A percentile compares a stretch with the other conserved stretches of the same genome.
phyloP scores from a whole-genome alignment of 73 alveolate species.

The Paramecium tetraurelia region DNA sequence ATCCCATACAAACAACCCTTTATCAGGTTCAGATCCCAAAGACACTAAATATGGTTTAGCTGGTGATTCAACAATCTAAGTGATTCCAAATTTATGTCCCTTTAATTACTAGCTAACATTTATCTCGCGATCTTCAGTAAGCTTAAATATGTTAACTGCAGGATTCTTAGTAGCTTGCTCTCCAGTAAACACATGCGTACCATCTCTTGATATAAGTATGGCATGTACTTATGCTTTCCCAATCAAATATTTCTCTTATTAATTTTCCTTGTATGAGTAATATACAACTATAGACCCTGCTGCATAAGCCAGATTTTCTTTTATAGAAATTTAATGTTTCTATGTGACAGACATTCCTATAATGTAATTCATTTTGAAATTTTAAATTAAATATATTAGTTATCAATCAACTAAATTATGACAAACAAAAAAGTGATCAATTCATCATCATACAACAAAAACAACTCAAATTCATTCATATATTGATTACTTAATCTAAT shows the following conservation, averaged over 20 bases:
- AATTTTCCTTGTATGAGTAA: slow-evolving; percentile 34
- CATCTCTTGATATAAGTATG: background rate
- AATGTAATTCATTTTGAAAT: slow-evolving; percentile 24
- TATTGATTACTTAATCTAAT: too few relatives aligned
- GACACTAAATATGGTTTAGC: slow-evolving; percentile 82
- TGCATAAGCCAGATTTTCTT: slow-evolving; percentile 41
- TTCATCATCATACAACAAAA: too few relatives aligned
- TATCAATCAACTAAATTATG: background rate
- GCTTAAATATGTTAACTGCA: background rate
- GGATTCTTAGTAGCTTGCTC: slow-evolving; percentile 44
- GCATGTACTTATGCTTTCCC: slow-evolving; percentile 52
- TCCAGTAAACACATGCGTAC: slow-evolving; percentile 20
- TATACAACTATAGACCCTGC: slow-evolving; percentile 38
- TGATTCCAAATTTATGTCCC: slow-evolving; percentile 94
- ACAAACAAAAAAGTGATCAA: background rate
- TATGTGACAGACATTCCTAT: slow-evolving; percentile 24
- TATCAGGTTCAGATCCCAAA: slow-evolving; percentile 93
- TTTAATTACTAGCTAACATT: slow-evolving; percentile 56
- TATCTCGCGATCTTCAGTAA: background rate
- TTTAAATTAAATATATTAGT: background rate
- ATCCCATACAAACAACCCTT: slow-evolving; percentile 87
- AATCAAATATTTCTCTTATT: slow-evolving; percentile 7
- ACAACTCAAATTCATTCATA: too few relatives aligned
- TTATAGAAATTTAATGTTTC: background rate
- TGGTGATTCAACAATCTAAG: slow-evolving; percentile 83